Evolutionary conservation across 202 grass and related monocot genomes (phyloP), one percentile per base, ranked within the genome.

Genomic region (Carex arenaria): DNA sequence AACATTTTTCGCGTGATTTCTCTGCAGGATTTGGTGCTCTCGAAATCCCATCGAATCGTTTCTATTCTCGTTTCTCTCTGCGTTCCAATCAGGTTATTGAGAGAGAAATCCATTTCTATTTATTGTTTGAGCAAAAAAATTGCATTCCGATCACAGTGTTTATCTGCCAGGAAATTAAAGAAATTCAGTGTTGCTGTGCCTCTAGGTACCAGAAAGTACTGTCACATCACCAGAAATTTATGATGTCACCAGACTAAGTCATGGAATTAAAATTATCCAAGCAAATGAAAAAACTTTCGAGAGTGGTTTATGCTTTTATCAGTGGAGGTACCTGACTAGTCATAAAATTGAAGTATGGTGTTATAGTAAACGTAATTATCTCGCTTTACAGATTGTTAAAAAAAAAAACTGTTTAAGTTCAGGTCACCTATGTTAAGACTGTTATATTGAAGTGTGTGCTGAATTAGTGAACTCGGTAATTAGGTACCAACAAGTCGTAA

Each of bases 131-230:
- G n/a, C n/a, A n/a, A n/a, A n/a, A n/a, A n/a, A n/a, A n/a, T n/a
- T n/a, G n/a, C n/a, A n/a, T n/a, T n/a, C n/a, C n/a, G n/a, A n/a
- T n/a, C n/a, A n/a, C n/a, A n/a, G n/a, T n/a, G n/a, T n/a, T n/a
- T 79, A 98, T 98, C 96, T 98, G 61, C 8, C 43, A 47, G 43
- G 32, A 64, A 83, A n/a, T 54, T 65, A 85, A 53, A 72, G 30
- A 76, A 56, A 56, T 56, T 76, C 7, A 76, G 14, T 47, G 5
- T 73, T 73, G 45, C 11, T 57, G 7, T n/a, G 32, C 4, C 13
- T 76, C 26, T 76, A 75, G 38, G 23, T 56, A 31, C 51, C 13
- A 31, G 72, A 31, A 75, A 55, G 22, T 28, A 75, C 51, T 18
- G 23, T 12, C 49, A 32, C 2, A 75, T 52, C 20, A 30, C 71